Conservation (phyloP, 331 rosid genomes). For the Pyracantha coccinea region DNA sequence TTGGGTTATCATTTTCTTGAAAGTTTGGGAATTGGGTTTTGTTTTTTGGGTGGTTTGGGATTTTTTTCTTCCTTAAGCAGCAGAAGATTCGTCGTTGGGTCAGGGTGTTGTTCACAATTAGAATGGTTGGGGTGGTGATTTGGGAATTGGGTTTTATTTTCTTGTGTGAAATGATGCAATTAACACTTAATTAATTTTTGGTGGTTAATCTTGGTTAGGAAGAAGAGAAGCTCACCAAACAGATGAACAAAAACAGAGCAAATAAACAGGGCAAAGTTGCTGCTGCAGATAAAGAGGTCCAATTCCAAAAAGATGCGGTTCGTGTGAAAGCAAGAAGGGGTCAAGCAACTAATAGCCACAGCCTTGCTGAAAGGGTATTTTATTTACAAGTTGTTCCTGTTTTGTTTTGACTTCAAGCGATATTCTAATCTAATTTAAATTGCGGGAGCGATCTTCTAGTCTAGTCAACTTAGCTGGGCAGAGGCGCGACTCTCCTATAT, state of each 20-base stretch:
- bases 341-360: slow-evolving; percentile 11
- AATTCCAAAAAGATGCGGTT: background rate
- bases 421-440: background rate
- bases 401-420: background rate
- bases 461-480: background rate
- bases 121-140: background rate
- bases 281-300: background rate
- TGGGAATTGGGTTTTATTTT: background rate
- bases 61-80: background rate
- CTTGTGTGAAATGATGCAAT: background rate
- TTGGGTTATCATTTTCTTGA: background rate
- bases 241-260: background rate
- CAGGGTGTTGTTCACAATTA: background rate
- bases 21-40: background rate
- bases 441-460: background rate
- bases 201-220: background rate
- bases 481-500: background rate
- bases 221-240: background rate
- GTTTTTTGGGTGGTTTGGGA: background rate
- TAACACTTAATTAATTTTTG: background rate
- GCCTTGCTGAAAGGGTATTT: slow-evolving; percentile 16
- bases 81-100: background rate
- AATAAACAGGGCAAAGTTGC: background rate
- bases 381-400: too few relatives aligned
- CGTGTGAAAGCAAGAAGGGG: slow-evolving; percentile 20